Base-by-base conservation (phyloP, 805 yeast species). In the Monosporozyma siamensis region DNA sequence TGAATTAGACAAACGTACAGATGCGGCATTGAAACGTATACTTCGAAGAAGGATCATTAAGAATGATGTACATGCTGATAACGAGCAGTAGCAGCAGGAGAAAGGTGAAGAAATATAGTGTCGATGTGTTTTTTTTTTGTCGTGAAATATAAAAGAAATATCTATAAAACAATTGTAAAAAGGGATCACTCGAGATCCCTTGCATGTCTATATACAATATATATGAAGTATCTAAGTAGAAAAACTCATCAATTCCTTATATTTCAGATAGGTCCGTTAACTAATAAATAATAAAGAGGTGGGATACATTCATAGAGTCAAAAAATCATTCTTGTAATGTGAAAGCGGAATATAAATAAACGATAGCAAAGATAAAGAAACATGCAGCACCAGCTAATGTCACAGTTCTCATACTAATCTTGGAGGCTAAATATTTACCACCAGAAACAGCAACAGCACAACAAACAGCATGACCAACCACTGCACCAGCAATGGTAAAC, bases 371-470 rank as follows among this genome's bases (percentile, higher is more conserved):
- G 17, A 86, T 59, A 49, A 88, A 74, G 67, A 92, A 92, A 7
- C 95, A 90, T 41, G 70, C 63, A 6, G 97, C 84, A 34, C 99
- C 98, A 39, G 92, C 88, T 39, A 92, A 66, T 1, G 97, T 88
- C 48, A 92, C 90, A 27, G 81, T 85, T 66, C 95, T 78, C 85
- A 92, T 78, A 48, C 95, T 82, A 48, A 92, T 86, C 61, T 79
- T 82, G 31, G 88, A 75, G 29, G 98, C 97, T 47, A 92, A 70
- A 45, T 85, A 71, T 66, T 83, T 84, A 24, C 99, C 99, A 39
- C 97, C 97, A 43, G 85, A 40, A 36, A 90, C 94, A n/a, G 98
- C 97, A 45, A 87, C 75, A 26, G 76, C 77, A 0, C 97, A 85
- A 66, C 97, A 92, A 8, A 83, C 38, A 8, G 82, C 79, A 64